Conservation (phyloP, 176 grass and related monocot species). For the Elaeis guineensis region DNA sequence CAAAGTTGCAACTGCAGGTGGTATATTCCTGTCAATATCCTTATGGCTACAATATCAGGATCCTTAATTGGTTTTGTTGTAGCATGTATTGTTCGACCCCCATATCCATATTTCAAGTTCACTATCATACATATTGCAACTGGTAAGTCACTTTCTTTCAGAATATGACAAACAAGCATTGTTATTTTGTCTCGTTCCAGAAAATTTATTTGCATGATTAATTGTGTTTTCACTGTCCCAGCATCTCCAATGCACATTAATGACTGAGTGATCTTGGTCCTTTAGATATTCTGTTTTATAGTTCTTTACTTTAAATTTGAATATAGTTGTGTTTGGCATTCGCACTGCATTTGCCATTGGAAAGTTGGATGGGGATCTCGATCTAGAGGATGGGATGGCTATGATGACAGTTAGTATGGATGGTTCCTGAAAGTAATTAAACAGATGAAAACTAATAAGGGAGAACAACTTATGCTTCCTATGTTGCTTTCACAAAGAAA, state of each 20-base stretch:
- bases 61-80: constrained; percentile 93
- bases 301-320: too few relatives aligned
- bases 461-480: too few relatives aligned
- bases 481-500: too few relatives aligned
- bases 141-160: constrained; percentile 38
- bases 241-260: too few relatives aligned
- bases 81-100: constrained; percentile 76
- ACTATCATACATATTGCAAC: constrained; percentile 95
- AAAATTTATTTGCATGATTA: neutral
- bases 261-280: neutral
- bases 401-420: too few relatives aligned
- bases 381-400: too few relatives aligned
- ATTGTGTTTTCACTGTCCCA: too few relatives aligned
- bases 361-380: too few relatives aligned
- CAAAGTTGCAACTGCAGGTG: constrained; percentile 47
- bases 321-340: too few relatives aligned
- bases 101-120: constrained; percentile 98
- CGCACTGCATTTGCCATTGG: too few relatives aligned
- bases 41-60: constrained; percentile 57
- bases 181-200: constrained; percentile 1
- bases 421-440: too few relatives aligned
- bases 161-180: neutral
- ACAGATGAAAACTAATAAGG: too few relatives aligned
- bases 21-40: constrained; percentile 97
- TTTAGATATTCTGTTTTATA: neutral